Base-by-base conservation (phyloP, 345 rosid species). In the Pseudoturritis turrita region DNA sequence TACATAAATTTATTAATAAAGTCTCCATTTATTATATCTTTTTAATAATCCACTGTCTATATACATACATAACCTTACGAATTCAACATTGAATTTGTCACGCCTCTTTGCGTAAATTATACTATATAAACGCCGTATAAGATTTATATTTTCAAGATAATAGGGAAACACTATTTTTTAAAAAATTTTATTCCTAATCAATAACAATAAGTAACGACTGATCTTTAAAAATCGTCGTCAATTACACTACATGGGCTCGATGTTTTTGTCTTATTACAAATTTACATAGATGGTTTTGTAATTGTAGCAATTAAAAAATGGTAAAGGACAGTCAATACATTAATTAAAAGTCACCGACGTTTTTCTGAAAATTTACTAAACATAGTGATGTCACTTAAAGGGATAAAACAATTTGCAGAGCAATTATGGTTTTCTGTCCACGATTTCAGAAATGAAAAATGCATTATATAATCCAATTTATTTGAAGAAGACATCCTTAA, bases 321-420 rank as follows among this genome's bases (percentile, higher is more conserved):
- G 9, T 9, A 46, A 46, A 64, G 36, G 33, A 65, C 59, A 56
- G 44, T 40, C 50, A 72, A 39, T 54, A 73, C 10, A 65, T 18
- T 17, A 57, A 40, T 35, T 18, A 35, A 35, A 64, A 43, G 14
- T 50, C 52, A 73, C 77, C 77, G 72, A 56, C 66, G 58, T 55
- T 17, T 31, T 49, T 9, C 2, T 0, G 0, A 22, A 66, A 23
- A 12, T 3, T 53, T 18, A 63, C 63, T n/a, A 31, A 62, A 41
- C 63, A 53, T 62, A 72, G 26, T 41, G 54, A 12, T 52, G 28
- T 35, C 52, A 11, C 51, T 41, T 31, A 23, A 53, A 44, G 8
- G 3, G 41, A 40, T 47, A 17, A 22, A 57, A 6, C 37, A 60
- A 17, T 26, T 19, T 36, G 26, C 21, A 10, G 13, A 50, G 7